Evolutionary conservation across 2,329 filamentous ascomycete species (phyloP).

Genomic region (Aspergillus niger): DNA sequence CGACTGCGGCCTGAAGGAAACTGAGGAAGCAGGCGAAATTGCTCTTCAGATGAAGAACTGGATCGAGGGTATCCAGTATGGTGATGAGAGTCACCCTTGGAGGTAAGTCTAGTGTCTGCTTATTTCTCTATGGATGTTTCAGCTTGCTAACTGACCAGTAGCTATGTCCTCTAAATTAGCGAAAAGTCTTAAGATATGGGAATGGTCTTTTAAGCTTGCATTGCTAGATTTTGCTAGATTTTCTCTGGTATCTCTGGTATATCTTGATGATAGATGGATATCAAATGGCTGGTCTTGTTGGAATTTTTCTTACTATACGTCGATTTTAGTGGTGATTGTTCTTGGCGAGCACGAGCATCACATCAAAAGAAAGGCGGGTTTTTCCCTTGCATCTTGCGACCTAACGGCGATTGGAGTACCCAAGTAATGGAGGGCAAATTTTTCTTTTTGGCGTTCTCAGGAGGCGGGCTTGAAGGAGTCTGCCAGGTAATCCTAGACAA

Average conservation of each 20-base stretch:
- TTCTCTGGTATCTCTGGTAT: neutral
- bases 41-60: constrained; percentile 88
- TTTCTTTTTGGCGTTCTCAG: neutral
- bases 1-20: constrained; percentile 76
- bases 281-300: neutral
- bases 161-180: constrained; percentile 28
- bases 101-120: constrained; percentile 57
- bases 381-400: neutral
- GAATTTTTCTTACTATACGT: neutral
- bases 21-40: constrained; percentile 84
- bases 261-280: neutral
- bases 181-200: neutral
- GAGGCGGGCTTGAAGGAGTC: neutral
- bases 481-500: neutral
- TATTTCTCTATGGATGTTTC: neutral
- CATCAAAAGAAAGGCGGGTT: neutral
- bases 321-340: neutral
- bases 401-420: neutral
- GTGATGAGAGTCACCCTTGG: constrained; percentile 89
- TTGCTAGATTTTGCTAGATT: neutral
- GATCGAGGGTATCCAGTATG: constrained; percentile 96
- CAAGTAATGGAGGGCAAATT: neutral
- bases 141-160: constrained; percentile 18
- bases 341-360: neutral
- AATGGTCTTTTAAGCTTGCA: neutral